Base-by-base conservation (phyloP, 108 stramenopile species). In the Nitzschia palea region DNA sequence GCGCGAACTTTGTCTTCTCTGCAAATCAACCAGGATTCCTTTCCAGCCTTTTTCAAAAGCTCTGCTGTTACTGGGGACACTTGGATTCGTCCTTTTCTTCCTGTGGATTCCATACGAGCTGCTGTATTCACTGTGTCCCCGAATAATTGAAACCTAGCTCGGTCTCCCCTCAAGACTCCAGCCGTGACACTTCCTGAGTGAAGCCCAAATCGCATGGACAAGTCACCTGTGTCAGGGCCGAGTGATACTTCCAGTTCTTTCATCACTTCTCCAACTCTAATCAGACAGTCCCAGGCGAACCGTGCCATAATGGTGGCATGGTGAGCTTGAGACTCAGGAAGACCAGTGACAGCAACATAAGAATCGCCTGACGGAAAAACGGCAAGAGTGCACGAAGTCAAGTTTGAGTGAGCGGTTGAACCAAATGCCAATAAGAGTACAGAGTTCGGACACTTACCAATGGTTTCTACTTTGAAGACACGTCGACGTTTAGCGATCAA, bases 31-130 rank as follows among this genome's bases (percentile, higher is more conserved):
- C 77, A 81, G 22, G 68, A 25, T 34, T 45, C 73, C 33, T 71
- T 76, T 0, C 77, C 77, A 10, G 56, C 79, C 17, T 17, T 10
- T 44, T 22, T 40, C 1, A 85, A 36, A 26, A 82, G 34, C 15
- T 71, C 35, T 15, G 80, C 78, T 25, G 86, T 62, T 18, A 40
- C 57, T 29, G 75, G 67, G 4, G 86, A 87, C 34, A 76, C 55
- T 8, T 85, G 83, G 31, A 87, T 83, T 27, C 54, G 44, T 33
- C 65, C 75, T 8, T 37, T 31, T 23, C 28, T 32, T 3, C 74
- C 73, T 44, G 70, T 76, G 45, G 71, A 71, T 59, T 87, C 83
- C 83, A 85, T 82, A 32, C 86, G 45, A 0, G 76, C 50, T 2
- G 86, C 58, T 10, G 79, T 78, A 47, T 85, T 87, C 20, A 81